A percentile compares a stretch with the other conserved stretches of the same genome.
These are phyloP conservation scores for Microstroma glucosiphilum DNA, from an alignment of 1,284 basidiomycete species.

Conservation along the genomic window DNA sequence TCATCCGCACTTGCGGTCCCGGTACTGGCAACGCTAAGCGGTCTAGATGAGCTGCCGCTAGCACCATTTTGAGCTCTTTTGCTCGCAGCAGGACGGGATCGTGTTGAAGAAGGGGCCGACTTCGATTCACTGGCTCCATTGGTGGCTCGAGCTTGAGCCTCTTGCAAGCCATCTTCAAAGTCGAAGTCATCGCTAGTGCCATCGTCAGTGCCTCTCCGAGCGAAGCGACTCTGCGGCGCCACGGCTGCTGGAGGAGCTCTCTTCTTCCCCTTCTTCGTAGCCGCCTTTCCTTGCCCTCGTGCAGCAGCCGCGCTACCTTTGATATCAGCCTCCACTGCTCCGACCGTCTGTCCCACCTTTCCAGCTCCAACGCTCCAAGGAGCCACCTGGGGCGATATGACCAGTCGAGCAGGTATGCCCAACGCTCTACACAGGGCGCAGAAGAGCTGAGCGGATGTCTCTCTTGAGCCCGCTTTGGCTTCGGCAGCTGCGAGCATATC, in stretches of 20 bases:
- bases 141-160: background rate
- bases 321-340: slow-evolving; percentile 10
- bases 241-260: slow-evolving; percentile 11
- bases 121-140: too few relatives aligned
- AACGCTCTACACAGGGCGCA: slow-evolving; percentile 80
- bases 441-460: slow-evolving; percentile 84
- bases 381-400: slow-evolving; percentile 82
- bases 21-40: background rate
- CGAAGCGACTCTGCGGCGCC: background rate
- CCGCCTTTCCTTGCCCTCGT: slow-evolving; percentile 3
- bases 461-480: slow-evolving; percentile 71
- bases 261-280: slow-evolving; percentile 39
- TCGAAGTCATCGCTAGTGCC: slow-evolving; percentile 31
- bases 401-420: slow-evolving; percentile 77
- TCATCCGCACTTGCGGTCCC: background rate
- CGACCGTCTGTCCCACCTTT: slow-evolving; percentile 31
- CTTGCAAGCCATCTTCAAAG: background rate
- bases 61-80: background rate
- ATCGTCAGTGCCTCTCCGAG: slow-evolving; percentile 18
- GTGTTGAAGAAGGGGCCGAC: background rate
- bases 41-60: background rate
- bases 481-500: slow-evolving; percentile 84
- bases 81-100: background rate
- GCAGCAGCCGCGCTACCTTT: too few relatives aligned
- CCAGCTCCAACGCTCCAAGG: slow-evolving; percentile 62